A percentile compares a stretch with the other conserved stretches of the same genome.
These are phyloP conservation scores for Apiospora pterosperma DNA, from an alignment of 2,329 filamentous ascomycete genomes.

Conservation along the genomic window DNA sequence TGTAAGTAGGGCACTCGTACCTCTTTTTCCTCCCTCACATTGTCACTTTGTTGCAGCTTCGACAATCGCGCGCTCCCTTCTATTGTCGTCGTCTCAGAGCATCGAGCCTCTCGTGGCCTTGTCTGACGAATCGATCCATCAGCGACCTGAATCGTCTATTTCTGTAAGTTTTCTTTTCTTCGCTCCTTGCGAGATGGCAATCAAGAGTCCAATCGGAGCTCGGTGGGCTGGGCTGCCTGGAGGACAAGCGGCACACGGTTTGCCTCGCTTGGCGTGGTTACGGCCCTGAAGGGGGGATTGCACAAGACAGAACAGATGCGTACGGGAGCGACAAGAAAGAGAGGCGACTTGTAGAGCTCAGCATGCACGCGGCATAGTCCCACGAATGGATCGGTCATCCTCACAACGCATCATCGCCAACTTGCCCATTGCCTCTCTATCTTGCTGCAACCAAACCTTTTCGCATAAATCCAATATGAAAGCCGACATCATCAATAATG, in stretches of 20 bases:
- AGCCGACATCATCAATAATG: neutral
- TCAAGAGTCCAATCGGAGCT: neutral
- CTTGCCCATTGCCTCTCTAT: neutral
- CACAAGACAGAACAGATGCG: neutral
- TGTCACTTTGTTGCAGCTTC: conserved; percentile 1
- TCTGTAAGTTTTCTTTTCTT: neutral
- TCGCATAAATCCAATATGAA: neutral
- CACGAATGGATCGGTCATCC: neutral
- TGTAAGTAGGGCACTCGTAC: neutral
- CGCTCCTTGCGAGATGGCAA: neutral
- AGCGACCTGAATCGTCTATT: neutral
- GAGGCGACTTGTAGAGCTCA: neutral
- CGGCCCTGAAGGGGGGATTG: neutral
- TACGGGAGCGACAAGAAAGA: neutral
- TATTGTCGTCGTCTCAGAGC: conserved; percentile 2
- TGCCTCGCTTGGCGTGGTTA: conserved; percentile 5
- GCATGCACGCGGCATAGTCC: neutral
- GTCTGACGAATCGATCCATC: neutral
- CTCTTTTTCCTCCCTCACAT: conserved; percentile 3
- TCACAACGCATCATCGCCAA: neutral
- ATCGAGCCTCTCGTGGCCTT: conserved; percentile 2
- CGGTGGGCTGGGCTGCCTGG: neutral
- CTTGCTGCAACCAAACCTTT: neutral
- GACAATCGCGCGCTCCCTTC: conserved; percentile 2
- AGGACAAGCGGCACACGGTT: conserved; percentile 4